Evolutionary conservation across 176 grass and related monocot genomes (phyloP), one percentile per base, ranked within the genome.

Genomic region (Areca catechu): DNA sequence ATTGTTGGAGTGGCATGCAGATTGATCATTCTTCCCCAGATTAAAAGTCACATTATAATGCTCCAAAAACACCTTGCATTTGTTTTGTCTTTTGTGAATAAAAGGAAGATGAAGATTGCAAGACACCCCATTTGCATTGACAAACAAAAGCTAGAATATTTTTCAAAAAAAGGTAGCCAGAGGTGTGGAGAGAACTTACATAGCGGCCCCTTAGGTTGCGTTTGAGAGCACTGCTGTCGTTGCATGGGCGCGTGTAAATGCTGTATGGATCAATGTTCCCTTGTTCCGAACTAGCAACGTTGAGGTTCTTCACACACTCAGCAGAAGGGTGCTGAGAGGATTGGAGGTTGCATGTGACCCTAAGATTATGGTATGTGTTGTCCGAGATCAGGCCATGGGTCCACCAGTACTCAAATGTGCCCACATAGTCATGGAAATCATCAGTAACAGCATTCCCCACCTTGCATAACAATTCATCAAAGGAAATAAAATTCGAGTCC

Each of bases 391-490:
- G 70, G 24, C 84, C 93, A 62, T 98, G 93, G 6, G 78, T 85
- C 87, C 93, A 98, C 93, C 93, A 98, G 56, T 85, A 98, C 81
- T 98, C 93, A 24, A 92, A 98, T 4, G 93, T 98, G 23, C 93
- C 93, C 18, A 98, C 74, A 60, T 92, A 97, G 63, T 97, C 87
- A 30, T 85, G 84, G 79, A 88, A 92, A 76, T 97, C 86, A 47
- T 97, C 93, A 24, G 81, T 92, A 59, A 97, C 93, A 27, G 87
- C 87, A 76, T 97, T 88, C 20, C 93, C 93, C 53, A 88, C 92
- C 92, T 96, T 68, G 14, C 75, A 53, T 68, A 54, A 43, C 22
- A 79, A 56, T n/a, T 64, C 52, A 47, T 29, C 24, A 19, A 28
- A 61, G 22, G 63, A 65, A 54, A 30, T 58, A 29, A 29, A 6